Evolutionary conservation across 257 asterid genomes (phyloP).

Genomic region (Avicennia marina): DNA sequence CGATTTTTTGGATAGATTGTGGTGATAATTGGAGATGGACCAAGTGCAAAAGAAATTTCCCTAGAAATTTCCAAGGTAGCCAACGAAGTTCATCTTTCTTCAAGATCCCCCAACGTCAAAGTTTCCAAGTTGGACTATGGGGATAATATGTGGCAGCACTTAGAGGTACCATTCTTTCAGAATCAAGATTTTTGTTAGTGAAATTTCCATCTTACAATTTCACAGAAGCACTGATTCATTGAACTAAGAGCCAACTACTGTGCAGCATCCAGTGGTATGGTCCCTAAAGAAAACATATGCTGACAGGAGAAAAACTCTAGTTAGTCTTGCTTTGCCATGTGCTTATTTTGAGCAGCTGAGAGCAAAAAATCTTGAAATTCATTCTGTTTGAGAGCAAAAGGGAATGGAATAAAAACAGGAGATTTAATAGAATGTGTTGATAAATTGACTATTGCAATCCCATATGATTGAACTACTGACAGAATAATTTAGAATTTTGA

Average conservation of each 20-base stretch:
- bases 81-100: constrained; percentile 58
- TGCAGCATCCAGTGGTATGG: too few relatives aligned
- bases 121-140: constrained; percentile 25
- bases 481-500: too few relatives aligned
- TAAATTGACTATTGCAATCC: too few relatives aligned
- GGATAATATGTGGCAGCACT: constrained; percentile 33
- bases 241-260: too few relatives aligned
- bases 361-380: neutral
- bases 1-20: constrained; percentile 44
- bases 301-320: too few relatives aligned
- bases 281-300: too few relatives aligned
- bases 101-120: constrained; percentile 28
- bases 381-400: neutral
- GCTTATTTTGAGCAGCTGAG: too few relatives aligned
- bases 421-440: too few relatives aligned
- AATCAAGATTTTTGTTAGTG: neutral
- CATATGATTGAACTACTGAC: too few relatives aligned
- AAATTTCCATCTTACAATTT: neutral
- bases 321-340: too few relatives aligned
- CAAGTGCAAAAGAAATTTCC: constrained; percentile 54
- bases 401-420: too few relatives aligned
- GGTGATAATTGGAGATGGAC: constrained; percentile 57
- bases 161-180: constrained; percentile 11
- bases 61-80: constrained; percentile 41
- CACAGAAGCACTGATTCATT: too few relatives aligned